phyloP scores from a whole-genome alignment of 1,139 yeast species.

The Pichia sp. region DNA sequence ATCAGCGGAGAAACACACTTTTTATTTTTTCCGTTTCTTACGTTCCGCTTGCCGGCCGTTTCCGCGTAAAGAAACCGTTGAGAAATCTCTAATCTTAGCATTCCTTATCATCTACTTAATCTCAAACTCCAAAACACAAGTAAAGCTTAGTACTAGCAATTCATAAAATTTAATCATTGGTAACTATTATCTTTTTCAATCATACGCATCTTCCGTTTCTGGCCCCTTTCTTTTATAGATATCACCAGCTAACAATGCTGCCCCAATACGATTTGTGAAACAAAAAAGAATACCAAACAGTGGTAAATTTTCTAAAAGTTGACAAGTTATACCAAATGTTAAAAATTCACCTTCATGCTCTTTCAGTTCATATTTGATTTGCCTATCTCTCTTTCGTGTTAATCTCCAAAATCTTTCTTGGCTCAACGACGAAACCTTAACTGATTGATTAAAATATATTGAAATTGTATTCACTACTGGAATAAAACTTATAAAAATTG shows the following conservation, averaged over 20 bases:
- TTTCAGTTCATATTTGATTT: slow-evolving; percentile 24
- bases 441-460: slow-evolving; percentile 15
- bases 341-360: slow-evolving; percentile 26
- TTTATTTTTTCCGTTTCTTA: not conserved
- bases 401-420: slow-evolving; percentile 21
- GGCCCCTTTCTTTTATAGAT: not conserved
- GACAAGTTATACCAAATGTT: slow-evolving; percentile 53
- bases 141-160: too few species aligned
- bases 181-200: not conserved
- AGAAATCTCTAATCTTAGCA: not conserved
- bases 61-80: not conserved
- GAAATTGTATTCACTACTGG: slow-evolving; percentile 24
- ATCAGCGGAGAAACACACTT: not conserved
- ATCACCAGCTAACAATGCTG: slow-evolving; percentile 36
- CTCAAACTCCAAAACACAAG: too few species aligned
- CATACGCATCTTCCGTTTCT: not conserved
- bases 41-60: not conserved
- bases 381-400: slow-evolving; percentile 28
- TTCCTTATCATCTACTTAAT: too few species aligned
- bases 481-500: slow-evolving; percentile 15
- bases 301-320: slow-evolving; percentile 55
- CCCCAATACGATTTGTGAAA: slow-evolving; percentile 65
- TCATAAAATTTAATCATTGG: not conserved
- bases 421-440: slow-evolving; percentile 15
- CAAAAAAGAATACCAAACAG: slow-evolving; percentile 49